Evolutionary conservation across 306 rosid species (phyloP), one percentile per base, ranked within the genome.

Genomic region (Gastrolobium villosum): DNA sequence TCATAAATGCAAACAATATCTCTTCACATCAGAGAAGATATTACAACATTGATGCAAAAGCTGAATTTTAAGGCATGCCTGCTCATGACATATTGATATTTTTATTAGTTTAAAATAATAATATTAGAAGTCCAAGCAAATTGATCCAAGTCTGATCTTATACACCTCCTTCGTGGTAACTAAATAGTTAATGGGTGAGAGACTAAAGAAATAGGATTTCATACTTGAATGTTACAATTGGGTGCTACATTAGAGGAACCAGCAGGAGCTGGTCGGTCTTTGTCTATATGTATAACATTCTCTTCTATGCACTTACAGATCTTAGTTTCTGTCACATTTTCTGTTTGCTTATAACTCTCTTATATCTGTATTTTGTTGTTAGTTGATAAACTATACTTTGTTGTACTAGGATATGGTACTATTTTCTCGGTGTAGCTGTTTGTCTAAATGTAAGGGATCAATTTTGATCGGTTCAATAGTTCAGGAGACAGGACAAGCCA

Each of bases 381-480:
- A 35, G 53, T 34, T 9, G 74, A 45, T 46, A 40, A 43, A 75
- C 7, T 46, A 31, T 3, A 65, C 43, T 20, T 72, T n/a, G 15
- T n/a, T 46, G 62, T 43, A 36, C 46, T 70, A 37, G 48, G 32
- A 39, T 50, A 64, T 49, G 56, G 54, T 43, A 70, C 60, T 39
- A 62, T 71, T 56, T 77, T 64, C 66, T 55, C 32, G 3, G 31
- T 10, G 37, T 15, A n/a, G 35, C 77, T 49, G 65, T 79, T 31
- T 31, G 10, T 83, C 64, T 35, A 71, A 75, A 20, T 70, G 20
- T 32, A 41, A 56, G 77, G 36, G 48, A 40, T 83, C 39, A 9
- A 65, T 83, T 66, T 77, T 54, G 76, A 65, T 14, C 36, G 52
- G 65, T 70, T 64, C 30, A 66, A 43, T 31, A 50, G 32, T 72